A percentile compares a stretch with the other conserved stretches of the same genome.
These are phyloP conservation scores for Sonneratia caseolaris DNA, from an alignment of 345 rosid genomes.

Conservation along the genomic window DNA sequence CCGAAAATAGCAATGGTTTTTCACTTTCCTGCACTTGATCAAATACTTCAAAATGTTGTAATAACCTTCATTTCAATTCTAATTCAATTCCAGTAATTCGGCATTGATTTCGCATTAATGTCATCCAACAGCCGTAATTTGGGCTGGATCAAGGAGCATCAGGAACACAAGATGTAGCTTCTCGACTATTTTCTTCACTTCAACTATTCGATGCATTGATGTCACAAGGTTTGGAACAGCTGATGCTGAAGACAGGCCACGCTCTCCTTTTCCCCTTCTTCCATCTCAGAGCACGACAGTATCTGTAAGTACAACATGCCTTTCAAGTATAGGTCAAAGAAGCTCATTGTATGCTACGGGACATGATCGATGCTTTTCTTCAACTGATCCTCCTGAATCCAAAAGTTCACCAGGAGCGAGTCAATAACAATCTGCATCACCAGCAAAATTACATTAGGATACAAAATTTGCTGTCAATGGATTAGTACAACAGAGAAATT, in stretches of 20 bases:
- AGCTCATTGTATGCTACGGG: not conserved
- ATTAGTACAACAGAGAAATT: not conserved
- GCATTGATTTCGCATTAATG: not conserved
- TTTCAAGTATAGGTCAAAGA: not conserved
- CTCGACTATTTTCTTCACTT: too few species aligned
- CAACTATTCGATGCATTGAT: too few species aligned
- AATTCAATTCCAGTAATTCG: not conserved
- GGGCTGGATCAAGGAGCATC: too few species aligned
- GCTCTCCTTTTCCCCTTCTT: not conserved
- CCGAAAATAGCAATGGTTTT: too few species aligned
- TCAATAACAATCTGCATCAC: conserved; percentile 14
- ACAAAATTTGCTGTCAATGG: not conserved
- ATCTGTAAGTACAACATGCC: not conserved
- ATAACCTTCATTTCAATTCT: too few species aligned
- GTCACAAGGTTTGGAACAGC: not conserved
- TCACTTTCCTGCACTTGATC: too few species aligned
- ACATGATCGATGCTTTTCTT: conserved; percentile 11
- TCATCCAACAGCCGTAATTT: too few species aligned
- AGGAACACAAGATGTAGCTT: too few species aligned
- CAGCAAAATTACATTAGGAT: not conserved
- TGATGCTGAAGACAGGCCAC: not conserved
- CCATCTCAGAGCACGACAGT: not conserved
- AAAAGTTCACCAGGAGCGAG: conserved; percentile 21
- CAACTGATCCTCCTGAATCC: conserved; percentile 16
- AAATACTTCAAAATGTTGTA: not conserved